Evolutionary conservation across 2,329 filamentous ascomycete species (phyloP).

Genomic region (Volutella citrinella): DNA sequence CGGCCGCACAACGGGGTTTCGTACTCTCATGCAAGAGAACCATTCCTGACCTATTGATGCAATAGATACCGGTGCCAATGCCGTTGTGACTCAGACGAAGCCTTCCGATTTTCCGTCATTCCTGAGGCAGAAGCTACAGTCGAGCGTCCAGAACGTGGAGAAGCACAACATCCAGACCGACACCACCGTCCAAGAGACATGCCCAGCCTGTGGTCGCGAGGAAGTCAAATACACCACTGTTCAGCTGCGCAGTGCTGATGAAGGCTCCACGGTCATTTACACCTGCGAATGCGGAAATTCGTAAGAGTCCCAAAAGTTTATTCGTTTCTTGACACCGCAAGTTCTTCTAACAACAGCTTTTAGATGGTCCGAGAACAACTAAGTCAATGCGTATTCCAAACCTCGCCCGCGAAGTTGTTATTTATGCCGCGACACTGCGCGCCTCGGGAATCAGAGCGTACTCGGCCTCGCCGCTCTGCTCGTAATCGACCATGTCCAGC

Average conservation of each 20-base stretch:
- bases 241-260: conserved; percentile 88
- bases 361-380: conserved; percentile 61
- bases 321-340: conserved; percentile 11
- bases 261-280: conserved; percentile 91
- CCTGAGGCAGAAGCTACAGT: conserved; percentile 77
- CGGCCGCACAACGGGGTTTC: neutral
- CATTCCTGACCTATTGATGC: conserved; percentile 12
- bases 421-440: conserved; percentile 39
- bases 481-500: conserved; percentile 96
- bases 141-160: conserved; percentile 79
- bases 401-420: conserved; percentile 13
- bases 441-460: conserved; percentile 84
- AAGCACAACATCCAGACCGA: conserved; percentile 75
- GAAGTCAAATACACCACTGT: conserved; percentile 83
- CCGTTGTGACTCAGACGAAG: conserved; percentile 80
- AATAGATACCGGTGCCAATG: conserved; percentile 70
- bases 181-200: conserved; percentile 64
- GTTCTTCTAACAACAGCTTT: conserved; percentile 23
- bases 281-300: conserved; percentile 83
- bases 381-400: conserved; percentile 19
- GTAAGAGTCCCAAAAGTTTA: conserved; percentile 41
- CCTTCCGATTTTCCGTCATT: conserved; percentile 85
- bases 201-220: conserved; percentile 75
- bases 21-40: neutral
- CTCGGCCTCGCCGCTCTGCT: conserved; percentile 82